These are phyloP conservation scores for Lactarius hengduanensis DNA, from an alignment of 768 basidiomycete species.

Conservation along the genomic window DNA sequence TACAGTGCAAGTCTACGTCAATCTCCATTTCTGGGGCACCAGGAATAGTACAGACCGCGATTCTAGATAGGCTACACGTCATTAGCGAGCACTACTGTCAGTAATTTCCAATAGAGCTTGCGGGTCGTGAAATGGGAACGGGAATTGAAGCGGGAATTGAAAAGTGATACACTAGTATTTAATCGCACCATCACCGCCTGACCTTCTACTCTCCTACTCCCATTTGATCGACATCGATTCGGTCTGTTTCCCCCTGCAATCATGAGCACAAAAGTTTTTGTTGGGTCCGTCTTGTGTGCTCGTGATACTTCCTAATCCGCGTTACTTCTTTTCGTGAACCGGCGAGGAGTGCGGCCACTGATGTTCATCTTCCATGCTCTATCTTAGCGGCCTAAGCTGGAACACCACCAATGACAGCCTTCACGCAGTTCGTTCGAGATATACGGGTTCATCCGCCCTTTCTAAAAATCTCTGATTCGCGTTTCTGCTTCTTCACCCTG, in stretches of 20 bases:
- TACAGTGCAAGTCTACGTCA: too few relatives aligned
- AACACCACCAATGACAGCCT: conserved; percentile 92
- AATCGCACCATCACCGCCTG: conserved; percentile 30
- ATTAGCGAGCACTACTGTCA: too few relatives aligned
- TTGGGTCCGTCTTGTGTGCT: conserved; percentile 82
- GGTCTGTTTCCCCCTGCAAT: conserved; percentile 26
- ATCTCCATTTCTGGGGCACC: neutral
- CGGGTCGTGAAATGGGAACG: conserved; percentile 21
- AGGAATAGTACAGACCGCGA: too few relatives aligned
- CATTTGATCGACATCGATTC: conserved; percentile 35
- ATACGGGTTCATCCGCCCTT: conserved; percentile 35
- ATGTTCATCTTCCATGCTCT: conserved; percentile 45
- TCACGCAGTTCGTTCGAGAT: conserved; percentile 74
- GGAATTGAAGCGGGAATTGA: conserved; percentile 50
- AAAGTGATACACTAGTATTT: conserved; percentile 42
- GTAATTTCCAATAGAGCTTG: neutral
- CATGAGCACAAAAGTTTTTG: conserved; percentile 85
- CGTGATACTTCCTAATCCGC: conserved; percentile 39
- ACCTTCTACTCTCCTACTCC: conserved; percentile 22
- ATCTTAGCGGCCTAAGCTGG: conserved; percentile 86
- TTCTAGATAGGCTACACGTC: too few relatives aligned
- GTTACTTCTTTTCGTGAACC: conserved; percentile 44
- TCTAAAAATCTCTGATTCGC: conserved; percentile 30
- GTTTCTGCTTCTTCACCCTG: conserved; percentile 45
- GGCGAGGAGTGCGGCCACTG: conserved; percentile 40